Evolutionary conservation across 306 rosid genomes (phyloP).

Genomic region (Fagus crenata): DNA sequence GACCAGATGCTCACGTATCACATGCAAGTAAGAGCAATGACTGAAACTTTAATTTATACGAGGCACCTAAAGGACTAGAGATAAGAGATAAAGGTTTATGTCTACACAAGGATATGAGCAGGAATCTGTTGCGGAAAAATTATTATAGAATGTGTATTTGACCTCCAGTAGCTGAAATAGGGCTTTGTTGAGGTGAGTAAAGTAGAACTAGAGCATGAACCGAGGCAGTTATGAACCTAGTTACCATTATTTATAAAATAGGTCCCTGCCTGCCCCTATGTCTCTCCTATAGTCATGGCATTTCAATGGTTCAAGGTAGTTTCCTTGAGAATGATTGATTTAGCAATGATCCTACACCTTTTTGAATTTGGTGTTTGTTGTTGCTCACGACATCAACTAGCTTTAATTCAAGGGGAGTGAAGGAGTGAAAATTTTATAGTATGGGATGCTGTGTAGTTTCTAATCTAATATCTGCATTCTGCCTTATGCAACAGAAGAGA

Average conservation of each 20-base stretch:
- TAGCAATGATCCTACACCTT: neutral
- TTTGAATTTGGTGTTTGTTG: neutral
- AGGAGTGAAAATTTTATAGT: neutral
- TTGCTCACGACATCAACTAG: neutral
- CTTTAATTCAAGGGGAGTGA: neutral
- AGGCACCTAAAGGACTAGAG: neutral
- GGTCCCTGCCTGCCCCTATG: neutral
- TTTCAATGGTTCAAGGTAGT: neutral
- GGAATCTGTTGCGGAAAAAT: neutral
- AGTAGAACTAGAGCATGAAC: neutral
- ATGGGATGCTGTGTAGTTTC: neutral
- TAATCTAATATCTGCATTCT: neutral
- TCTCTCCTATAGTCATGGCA: neutral
- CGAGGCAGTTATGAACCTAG: neutral
- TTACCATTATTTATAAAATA: neutral
- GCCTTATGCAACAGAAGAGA: neutral
- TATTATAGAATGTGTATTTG: neutral
- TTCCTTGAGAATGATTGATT: neutral
- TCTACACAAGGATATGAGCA: neutral
- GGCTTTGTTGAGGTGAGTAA: neutral
- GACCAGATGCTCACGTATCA: neutral
- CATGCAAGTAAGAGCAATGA: neutral
- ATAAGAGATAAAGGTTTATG: neutral
- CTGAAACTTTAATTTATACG: neutral
- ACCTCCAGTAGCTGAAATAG: neutral